Evolutionary conservation across 176 grass and related monocot species (phyloP).

Genomic region (Stipa capillata): DNA sequence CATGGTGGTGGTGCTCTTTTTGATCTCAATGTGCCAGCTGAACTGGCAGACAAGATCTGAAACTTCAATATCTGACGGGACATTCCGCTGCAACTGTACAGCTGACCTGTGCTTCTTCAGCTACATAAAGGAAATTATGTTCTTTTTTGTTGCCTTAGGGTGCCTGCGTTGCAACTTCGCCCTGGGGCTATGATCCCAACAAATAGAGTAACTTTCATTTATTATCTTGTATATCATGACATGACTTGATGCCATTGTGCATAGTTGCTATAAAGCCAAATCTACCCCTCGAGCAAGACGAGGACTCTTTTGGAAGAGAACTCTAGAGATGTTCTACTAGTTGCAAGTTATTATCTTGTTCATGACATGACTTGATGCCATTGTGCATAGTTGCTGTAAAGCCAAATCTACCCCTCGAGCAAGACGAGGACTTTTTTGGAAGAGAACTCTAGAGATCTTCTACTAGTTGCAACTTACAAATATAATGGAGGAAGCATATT

Average conservation of each 20-base stretch:
- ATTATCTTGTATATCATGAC: conserved; percentile 24
- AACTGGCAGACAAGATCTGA: conserved; percentile 56
- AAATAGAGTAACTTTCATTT: conserved; percentile 40
- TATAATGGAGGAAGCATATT: conserved; percentile 6
- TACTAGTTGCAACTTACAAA: not conserved
- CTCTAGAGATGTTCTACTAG: not conserved
- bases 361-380: conserved; percentile 4
- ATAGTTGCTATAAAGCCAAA: conserved; percentile 36
- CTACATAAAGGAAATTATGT: conserved; percentile 41
- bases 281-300: conserved; percentile 1
- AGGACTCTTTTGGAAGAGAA: conserved; percentile 29
- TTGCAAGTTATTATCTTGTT: conserved; percentile 31
- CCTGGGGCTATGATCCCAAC: conserved; percentile 22
- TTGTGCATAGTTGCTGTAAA: conserved; percentile 42
- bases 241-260: conserved; percentile 21
- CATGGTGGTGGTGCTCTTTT: conserved; percentile 46
- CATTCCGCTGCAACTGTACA: conserved; percentile 44
- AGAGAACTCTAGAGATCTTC: not conserved
- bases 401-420: conserved; percentile 11
- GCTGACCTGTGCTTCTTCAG: conserved; percentile 44
- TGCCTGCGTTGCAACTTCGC: not conserved
- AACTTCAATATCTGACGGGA: conserved; percentile 9
- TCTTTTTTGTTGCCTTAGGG: conserved; percentile 34
- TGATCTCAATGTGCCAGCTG: conserved; percentile 81
- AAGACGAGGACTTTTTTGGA: conserved; percentile 21